A percentile compares a stretch with the other conserved stretches of the same genome.
These are phyloP conservation scores for Coniferiporia weirii DNA, from an alignment of 1,284 basidiomycete species.

Conservation along the genomic window DNA sequence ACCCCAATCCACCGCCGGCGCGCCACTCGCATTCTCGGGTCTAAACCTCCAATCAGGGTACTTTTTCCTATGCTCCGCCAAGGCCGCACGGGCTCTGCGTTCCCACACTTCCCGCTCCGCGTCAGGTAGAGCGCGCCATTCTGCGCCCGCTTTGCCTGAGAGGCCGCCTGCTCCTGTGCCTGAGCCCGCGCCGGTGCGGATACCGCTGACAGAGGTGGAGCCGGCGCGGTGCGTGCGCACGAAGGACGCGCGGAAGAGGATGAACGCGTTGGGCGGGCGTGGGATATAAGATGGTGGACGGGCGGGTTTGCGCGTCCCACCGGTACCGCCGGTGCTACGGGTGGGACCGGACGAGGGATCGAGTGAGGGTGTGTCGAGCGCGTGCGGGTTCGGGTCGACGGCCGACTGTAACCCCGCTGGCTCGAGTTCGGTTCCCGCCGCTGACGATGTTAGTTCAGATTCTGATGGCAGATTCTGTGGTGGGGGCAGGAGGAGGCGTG, in stretches of 20 bases:
- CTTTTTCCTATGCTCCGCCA: slow-evolving; percentile 69
- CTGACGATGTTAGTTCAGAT: no score
- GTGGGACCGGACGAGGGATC: not conserved
- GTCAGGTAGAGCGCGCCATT: slow-evolving; percentile 53
- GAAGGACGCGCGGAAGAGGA: slow-evolving; percentile 88
- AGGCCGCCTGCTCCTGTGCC: not conserved
- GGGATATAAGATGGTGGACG: slow-evolving; percentile 62
- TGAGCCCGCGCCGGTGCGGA: not conserved
- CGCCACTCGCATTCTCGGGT: slow-evolving; percentile 47
- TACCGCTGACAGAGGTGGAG: no score
- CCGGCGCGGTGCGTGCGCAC: slow-evolving; percentile 55
- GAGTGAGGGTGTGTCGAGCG: not conserved
- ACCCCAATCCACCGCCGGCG: slow-evolving; percentile 47
- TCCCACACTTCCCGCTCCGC: slow-evolving; percentile 70
- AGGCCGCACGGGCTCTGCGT: slow-evolving; percentile 65
- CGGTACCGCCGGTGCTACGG: not conserved
- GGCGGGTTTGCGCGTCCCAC: not conserved
- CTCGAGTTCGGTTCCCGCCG: no score
- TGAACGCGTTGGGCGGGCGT: slow-evolving; percentile 91
- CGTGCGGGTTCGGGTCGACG: no score
- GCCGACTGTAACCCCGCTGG: no score
- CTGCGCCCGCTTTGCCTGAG: slow-evolving; percentile 13
- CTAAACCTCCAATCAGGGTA: slow-evolving; percentile 77
- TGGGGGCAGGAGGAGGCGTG: no score
- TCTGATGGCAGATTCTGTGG: no score